Evolutionary conservation across 306 rosid species (phyloP).

Genomic region (Elaeagnus macrophylla): DNA sequence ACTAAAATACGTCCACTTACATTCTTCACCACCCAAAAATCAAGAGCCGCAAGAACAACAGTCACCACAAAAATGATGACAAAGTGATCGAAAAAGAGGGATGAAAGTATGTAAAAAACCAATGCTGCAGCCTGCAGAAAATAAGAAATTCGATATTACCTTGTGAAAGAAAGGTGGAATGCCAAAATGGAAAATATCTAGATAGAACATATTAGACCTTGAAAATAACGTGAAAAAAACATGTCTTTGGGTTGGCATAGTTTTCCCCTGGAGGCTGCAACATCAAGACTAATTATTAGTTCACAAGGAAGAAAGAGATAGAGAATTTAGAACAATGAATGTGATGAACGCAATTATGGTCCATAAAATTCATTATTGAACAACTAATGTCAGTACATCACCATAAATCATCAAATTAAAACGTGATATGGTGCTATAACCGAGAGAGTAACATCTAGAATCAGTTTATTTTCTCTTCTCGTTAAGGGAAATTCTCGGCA

Average conservation of each 20-base stretch:
- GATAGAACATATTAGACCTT: slow-evolving; percentile 43
- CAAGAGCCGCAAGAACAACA: slow-evolving; percentile 91
- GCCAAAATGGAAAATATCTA: neutral
- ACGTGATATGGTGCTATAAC: neutral
- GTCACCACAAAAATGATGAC: slow-evolving; percentile 98
- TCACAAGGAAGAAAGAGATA: neutral
- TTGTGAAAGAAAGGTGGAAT: slow-evolving; percentile 2
- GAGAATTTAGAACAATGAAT: neutral
- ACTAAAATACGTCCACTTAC: slow-evolving; percentile 95
- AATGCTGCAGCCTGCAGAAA: slow-evolving; percentile 69
- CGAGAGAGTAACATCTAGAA: neutral
- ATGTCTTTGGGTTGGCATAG: slow-evolving; percentile 89
- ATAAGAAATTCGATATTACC: slow-evolving; percentile 6
- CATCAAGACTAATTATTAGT: neutral
- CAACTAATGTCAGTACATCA: no score
- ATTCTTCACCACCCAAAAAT: slow-evolving; percentile 98
- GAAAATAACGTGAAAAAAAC: slow-evolving; percentile 92
- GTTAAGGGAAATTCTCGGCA: neutral
- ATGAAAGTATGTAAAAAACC: slow-evolving; percentile 92
- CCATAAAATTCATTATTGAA: no score
- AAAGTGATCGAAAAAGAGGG: slow-evolving; percentile 72
- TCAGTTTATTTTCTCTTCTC: neutral
- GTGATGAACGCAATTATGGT: no score
- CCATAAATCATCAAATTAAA: no score
- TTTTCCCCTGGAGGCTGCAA: slow-evolving; percentile 78